Base-by-base conservation (phyloP, 352 stramenopile species). In the Thalassiosira oceanica region DNA sequence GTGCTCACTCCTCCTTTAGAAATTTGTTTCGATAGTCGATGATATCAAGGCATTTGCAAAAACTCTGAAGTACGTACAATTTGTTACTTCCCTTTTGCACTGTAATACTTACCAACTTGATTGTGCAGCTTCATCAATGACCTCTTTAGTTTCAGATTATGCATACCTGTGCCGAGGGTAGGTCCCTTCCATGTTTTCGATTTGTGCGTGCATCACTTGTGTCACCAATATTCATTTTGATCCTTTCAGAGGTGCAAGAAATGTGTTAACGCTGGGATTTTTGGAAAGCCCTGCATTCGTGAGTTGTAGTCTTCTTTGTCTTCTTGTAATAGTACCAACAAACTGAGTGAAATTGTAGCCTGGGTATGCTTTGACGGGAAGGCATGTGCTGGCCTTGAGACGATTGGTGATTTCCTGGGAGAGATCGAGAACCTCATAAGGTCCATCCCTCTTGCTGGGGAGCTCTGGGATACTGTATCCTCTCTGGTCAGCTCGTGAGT, bases 361-460 rank as follows among this genome's bases (percentile, higher is more conserved):
- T 13, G 8, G 7, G 31, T 37, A n/a, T n/a, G n/a, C 31, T 37
- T 13, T 46, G n/a, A 44, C 10, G 16, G 16, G 3, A 58, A 44
- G 20, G 45, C 21, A 53, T 58, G 49, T 21, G 15, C 15, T 48
- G 23, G 4, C 29, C 29, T 58, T 18, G 20, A 58, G 31, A 33
- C 8, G 20, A n/a, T 58, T 48, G 48, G 48, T 20, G 42, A 56
- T 3, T 6, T 56, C 3, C 20, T 56, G 48, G 5, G 3, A 2
- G 3, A 39, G 16, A 45, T 45, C 42, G 48, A 56, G 42, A 31
- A 15, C 7, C 5, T 11, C 2, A 56, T 56, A 24, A 56, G 18
- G 11, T 36, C 21, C 13, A 58, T 58, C 16, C 49, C 49, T 58
- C 7, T 15, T 58, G 49, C 45, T 5, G 49, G 49, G 4, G 8